Conservation (phyloP, 495 filamentous ascomycete genomes). For the Neurospora tetrasperma region DNA sequence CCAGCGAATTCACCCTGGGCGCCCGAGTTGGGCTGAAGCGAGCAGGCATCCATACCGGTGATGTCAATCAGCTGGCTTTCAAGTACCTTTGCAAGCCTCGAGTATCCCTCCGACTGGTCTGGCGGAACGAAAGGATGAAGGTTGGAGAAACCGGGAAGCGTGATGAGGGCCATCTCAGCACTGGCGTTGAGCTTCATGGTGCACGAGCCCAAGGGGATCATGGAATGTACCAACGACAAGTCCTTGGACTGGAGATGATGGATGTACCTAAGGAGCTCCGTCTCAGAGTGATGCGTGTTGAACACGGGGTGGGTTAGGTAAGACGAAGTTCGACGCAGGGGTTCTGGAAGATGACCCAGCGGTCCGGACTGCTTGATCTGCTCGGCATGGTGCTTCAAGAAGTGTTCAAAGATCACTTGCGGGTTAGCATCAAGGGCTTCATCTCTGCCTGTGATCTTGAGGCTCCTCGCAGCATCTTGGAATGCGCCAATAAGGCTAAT, state of each 20-base stretch:
- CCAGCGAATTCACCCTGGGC: conserved; percentile 96
- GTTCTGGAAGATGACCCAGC: conserved; percentile 43
- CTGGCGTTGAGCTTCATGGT: conserved; percentile 99
- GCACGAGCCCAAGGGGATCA: conserved; percentile 98
- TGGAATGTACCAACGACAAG: conserved; percentile 88
- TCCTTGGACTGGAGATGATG: conserved; percentile 93
- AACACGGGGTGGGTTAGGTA: conserved; percentile 93
- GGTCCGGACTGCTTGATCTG: conserved; percentile 15
- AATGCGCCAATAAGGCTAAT: conserved; percentile 21
- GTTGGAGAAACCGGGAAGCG: conserved; percentile 73
- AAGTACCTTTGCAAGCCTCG: conserved; percentile 56
- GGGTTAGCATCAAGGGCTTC: conserved; percentile 22
- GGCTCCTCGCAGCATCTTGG: not conserved
- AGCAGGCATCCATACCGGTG: conserved; percentile 84
- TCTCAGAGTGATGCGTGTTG: conserved; percentile 95
- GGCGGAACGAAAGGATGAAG: conserved; percentile 75
- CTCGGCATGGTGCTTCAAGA: conserved; percentile 18
- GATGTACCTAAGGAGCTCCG: conserved; percentile 91
- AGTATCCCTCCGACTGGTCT: conserved; percentile 58
- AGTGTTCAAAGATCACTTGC: conserved; percentile 17
- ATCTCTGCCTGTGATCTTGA: conserved; percentile 2
- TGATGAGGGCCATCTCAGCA: conserved; percentile 77
- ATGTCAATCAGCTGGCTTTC: conserved; percentile 71
- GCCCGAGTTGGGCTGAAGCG: conserved; percentile 92
- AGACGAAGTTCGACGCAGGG: conserved; percentile 58